Base-by-base conservation (phyloP, 2,329 filamentous ascomycete genomes). In the Stemphylium vesicarium region DNA sequence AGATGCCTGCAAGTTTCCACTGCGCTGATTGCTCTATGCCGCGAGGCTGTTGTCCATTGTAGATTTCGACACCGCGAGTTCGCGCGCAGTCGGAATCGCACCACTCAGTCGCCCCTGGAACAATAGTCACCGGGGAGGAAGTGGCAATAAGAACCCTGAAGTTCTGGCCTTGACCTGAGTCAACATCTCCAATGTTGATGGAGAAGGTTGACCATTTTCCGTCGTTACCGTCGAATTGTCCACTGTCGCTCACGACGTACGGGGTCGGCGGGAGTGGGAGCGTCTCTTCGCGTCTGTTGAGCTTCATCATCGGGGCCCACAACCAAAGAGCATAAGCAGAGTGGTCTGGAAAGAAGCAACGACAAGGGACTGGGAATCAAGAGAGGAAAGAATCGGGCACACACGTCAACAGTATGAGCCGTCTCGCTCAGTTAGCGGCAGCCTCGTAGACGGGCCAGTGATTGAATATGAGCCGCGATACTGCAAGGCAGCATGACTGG, bases 141-240 rank as follows among this genome's bases (percentile, higher is more conserved):
- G 73, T 73, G 2, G 73, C 73, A 13, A 71, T 62, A 9, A 75
- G 66, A 4, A 75, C 64, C 16, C 56, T 68, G 59, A 76, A 76
- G 33, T 73, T 66, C 47, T 79, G 76, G 4, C 72, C 71, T 13
- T 67, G 63, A 2, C 66, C 70, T 0, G 64, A 60, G 10, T 26
- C 47, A 11, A 65, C 61, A 11, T 69, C 66, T 10, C 77, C 77
- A 1, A 78, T 59, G 31, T 75, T 74, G 57, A 79, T 69, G n/a
- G 52, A 53, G 53, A 79, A 79, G 1, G 68, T 73, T 1, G 77
- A 78, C 77, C 77, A 79, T 39, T 57, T 65, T 1, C 77, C 77
- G 57, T 79, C 77, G 45, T 75, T 72, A 18, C 77, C 77, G 33
- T 78, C 75, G 18, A 63, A 75, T 3, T 38, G 15, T 6, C 65